phyloP scores from a whole-genome alignment of 805 yeast species.

The Kuraishia hungarica region DNA sequence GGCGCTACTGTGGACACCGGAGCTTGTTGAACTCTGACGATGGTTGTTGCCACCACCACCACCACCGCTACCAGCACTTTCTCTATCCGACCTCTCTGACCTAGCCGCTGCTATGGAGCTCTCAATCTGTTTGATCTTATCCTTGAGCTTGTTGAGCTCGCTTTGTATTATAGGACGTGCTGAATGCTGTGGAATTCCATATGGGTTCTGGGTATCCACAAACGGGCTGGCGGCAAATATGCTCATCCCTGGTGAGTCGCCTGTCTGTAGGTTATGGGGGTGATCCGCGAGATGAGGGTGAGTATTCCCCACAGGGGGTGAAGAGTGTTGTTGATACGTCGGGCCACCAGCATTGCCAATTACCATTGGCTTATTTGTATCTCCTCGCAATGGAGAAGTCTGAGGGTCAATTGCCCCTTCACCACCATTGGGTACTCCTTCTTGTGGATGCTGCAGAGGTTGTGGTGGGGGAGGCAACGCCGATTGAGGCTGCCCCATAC shows the following conservation, averaged over 20 bases:
- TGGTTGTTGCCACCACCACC: too few species aligned
- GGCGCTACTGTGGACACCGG: background rate
- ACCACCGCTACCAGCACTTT: background rate
- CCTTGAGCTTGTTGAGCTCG: conserved; percentile 27
- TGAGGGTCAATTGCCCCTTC: background rate
- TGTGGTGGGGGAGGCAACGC: too few species aligned
- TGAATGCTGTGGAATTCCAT: background rate
- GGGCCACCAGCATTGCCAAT: too few species aligned
- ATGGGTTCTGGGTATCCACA: background rate
- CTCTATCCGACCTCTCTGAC: background rate
- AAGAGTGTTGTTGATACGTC: too few species aligned
- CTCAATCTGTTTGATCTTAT: conserved; percentile 36
- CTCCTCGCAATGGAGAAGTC: too few species aligned
- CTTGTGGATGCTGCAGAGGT: too few species aligned
- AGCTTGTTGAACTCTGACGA: too few species aligned
- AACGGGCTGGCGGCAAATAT: background rate
- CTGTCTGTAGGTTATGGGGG: background rate
- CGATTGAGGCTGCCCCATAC: background rate
- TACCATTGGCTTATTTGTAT: too few species aligned
- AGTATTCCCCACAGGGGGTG: background rate
- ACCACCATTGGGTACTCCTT: too few species aligned
- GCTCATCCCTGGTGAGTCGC: background rate
- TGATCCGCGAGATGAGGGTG: background rate
- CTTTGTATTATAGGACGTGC: conserved; percentile 7
- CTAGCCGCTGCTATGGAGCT: conserved; percentile 29